These are phyloP conservation scores for Globisporangium nunn DNA, from an alignment of 352 stramenopile species.

Conservation along the genomic window DNA sequence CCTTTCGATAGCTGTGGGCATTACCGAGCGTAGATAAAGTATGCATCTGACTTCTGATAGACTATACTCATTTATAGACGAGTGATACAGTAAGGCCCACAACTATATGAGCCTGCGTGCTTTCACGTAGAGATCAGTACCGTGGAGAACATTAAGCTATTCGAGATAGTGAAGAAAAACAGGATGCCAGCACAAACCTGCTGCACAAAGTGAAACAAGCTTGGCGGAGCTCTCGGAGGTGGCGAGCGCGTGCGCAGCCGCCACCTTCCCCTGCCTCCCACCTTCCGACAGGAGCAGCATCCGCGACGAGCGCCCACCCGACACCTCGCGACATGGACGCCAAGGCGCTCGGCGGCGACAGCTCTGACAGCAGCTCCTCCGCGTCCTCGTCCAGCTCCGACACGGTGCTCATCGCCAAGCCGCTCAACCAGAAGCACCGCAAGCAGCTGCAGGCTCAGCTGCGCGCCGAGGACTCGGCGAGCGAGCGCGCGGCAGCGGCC, in stretches of 20 bases:
- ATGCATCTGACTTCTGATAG: background rate
- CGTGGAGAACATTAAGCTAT: background rate
- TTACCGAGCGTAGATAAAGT: background rate
- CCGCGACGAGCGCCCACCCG: too few species aligned
- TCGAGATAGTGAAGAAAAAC: background rate
- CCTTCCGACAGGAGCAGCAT: too few species aligned
- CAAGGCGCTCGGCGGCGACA: conserved; percentile 9
- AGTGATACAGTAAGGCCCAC: background rate
- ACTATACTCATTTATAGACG: background rate
- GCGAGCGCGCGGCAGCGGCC: background rate
- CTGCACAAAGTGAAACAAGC: background rate
- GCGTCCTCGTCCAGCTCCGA: conserved; percentile 63
- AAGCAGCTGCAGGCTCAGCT: conserved; percentile 53
- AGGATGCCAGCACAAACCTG: background rate
- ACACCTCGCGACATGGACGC: background rate
- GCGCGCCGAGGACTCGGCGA: background rate
- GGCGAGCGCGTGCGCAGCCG: background rate
- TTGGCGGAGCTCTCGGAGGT: background rate
- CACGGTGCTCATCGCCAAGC: conserved; percentile 68
- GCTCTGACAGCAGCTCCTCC: conserved; percentile 39
- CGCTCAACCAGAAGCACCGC: conserved; percentile 50
- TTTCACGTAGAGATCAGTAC: background rate
- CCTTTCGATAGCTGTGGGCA: background rate
- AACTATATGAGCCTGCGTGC: background rate
- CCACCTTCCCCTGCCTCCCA: too few species aligned